These are phyloP conservation scores for Friedmanniomyces endolithicus DNA, from an alignment of 495 filamentous ascomycete species.

Conservation along the genomic window DNA sequence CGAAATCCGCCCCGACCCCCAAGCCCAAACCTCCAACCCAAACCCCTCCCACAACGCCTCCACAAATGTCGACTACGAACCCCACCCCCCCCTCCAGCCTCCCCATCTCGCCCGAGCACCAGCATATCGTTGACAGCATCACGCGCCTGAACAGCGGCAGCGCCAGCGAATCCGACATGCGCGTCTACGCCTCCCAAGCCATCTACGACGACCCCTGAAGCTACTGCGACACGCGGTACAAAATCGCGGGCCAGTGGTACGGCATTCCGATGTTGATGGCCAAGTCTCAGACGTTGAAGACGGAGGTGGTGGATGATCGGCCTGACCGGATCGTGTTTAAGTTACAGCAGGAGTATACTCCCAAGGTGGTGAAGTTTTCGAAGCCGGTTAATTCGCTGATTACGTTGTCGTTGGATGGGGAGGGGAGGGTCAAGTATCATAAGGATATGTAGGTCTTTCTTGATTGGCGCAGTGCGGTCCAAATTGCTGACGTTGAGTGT, in stretches of 20 bases:
- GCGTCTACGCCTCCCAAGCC: constrained; percentile 35
- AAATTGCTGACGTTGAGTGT: background rate
- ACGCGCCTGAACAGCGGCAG: constrained; percentile 37
- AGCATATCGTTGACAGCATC: constrained; percentile 33
- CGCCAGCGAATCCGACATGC: constrained; percentile 37
- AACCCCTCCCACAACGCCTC: constrained; percentile 26
- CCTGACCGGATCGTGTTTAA: constrained; percentile 34
- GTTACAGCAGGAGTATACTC: constrained; percentile 37
- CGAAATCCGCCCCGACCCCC: constrained; percentile 25
- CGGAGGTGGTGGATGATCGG: constrained; percentile 31
- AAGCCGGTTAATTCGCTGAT: constrained; percentile 34
- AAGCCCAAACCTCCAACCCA: constrained; percentile 23
- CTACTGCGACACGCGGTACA: constrained; percentile 39
- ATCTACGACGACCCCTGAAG: constrained; percentile 41
- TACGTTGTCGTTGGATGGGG: constrained; percentile 31
- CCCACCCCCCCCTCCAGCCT: constrained; percentile 33
- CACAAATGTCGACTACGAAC: constrained; percentile 35
- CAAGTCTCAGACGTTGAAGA: constrained; percentile 30
- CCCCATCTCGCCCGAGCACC: constrained; percentile 23
- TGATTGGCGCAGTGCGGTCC: background rate
- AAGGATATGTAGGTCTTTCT: constrained; percentile 32
- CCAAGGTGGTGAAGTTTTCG: constrained; percentile 24
- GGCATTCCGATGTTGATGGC: constrained; percentile 37
- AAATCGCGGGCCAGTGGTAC: constrained; percentile 41
- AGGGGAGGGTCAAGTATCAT: constrained; percentile 38